phyloP scores from a whole-genome alignment of 1,284 basidiomycete species.

The Thecaphora frezii region DNA sequence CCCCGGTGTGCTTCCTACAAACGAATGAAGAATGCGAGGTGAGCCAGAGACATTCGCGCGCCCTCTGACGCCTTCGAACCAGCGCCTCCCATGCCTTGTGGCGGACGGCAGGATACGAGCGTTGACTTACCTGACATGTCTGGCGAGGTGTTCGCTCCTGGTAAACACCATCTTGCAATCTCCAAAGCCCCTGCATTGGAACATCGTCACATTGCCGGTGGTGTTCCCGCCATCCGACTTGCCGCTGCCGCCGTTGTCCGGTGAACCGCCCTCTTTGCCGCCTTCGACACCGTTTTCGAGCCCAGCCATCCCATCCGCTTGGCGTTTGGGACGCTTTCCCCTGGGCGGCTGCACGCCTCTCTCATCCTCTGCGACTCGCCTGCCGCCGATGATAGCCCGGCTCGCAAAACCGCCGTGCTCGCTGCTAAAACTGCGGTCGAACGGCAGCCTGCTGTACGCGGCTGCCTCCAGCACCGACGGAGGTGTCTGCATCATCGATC shows the following conservation, averaged over 20 bases:
- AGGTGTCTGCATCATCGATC: neutral
- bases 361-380: neutral
- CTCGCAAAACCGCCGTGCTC: neutral
- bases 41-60: conserved; percentile 1
- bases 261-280: conserved; percentile 2
- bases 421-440: neutral
- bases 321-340: neutral
- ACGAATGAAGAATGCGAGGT: conserved; percentile 1
- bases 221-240: conserved; percentile 16
- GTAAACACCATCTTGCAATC: conserved; percentile 96
- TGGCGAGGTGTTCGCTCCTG: conserved; percentile 87
- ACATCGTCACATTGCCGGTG: conserved; percentile 73
- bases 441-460: neutral
- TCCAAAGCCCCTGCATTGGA: conserved; percentile 90
- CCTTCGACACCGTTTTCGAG: neutral
- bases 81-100: too few species aligned
- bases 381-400: too few species aligned
- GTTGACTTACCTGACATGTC: conserved; percentile 78
- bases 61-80: too few species aligned
- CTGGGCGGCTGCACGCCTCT: neutral
- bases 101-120: too few species aligned
- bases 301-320: neutral
- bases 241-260: conserved; percentile 8
- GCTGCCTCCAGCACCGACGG: neutral
- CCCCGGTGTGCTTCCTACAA: conserved; percentile 89